Percentiles rank a stretch among this genome's conserved stretches.
phyloP scores from a whole-genome alignment of 2,329 filamentous ascomycete genomes.

The Pseudodiploospora longispora region DNA sequence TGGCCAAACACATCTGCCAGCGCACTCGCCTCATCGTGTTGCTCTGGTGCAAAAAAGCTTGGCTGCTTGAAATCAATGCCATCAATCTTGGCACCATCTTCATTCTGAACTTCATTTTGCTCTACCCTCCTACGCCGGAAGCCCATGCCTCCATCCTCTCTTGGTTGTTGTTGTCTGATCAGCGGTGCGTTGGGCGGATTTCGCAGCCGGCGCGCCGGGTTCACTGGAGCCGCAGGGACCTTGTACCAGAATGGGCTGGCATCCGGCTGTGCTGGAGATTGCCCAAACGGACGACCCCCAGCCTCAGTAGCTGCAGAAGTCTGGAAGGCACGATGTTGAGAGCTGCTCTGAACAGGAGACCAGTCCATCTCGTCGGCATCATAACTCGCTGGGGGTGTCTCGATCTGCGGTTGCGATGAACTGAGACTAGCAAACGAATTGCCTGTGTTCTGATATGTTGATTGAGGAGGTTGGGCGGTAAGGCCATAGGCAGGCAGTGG shows the following conservation, averaged over 20 bases:
- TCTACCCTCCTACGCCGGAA: constrained; percentile 2
- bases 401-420: too few relatives aligned
- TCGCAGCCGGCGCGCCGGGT: constrained; percentile 53
- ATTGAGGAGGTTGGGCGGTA: not conserved
- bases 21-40: constrained; percentile 28
- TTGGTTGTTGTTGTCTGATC: constrained; percentile 38
- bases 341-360: constrained; percentile 46
- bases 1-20: constrained; percentile 37
- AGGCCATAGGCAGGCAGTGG: constrained; percentile 3
- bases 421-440: too few relatives aligned
- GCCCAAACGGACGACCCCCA: constrained; percentile 36
- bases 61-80: constrained; percentile 48
- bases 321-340: constrained; percentile 48
- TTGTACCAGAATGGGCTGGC: constrained; percentile 57
- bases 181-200: constrained; percentile 53
- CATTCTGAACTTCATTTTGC: constrained; percentile 1
- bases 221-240: constrained; percentile 59
- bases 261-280: constrained; percentile 35
- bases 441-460: not conserved
- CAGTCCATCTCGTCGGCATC: constrained; percentile 64
- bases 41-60: constrained; percentile 47
- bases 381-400: constrained; percentile 15
- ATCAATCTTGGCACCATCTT: constrained; percentile 10
- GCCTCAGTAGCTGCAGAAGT: constrained; percentile 31
- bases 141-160: constrained; percentile 9